Evolutionary conservation across 768 basidiomycete species (phyloP), one percentile per base, ranked within the genome.

Genomic region (Termitomyces heimii): DNA sequence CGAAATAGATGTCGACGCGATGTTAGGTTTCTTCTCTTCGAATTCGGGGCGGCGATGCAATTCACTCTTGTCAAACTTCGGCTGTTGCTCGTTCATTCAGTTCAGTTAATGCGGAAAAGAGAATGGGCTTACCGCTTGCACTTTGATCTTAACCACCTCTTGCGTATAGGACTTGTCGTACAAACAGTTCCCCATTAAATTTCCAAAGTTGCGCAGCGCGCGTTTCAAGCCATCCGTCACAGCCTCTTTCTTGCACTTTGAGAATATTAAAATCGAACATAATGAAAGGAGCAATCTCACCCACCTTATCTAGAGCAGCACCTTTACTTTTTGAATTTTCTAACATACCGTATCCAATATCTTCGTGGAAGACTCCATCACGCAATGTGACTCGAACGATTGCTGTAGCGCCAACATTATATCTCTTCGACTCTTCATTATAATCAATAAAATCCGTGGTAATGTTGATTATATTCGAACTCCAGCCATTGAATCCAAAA

Each of bases 401-500:
- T 13, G 94, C 94, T 0, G 91, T 88, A 13, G 92, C 85, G 0
- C 92, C 91, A 42, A 91, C 81, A 51, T 73, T 84, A 69, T 76
- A 92, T 60, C 85, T 71, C 56, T 72, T 75, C 2, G 84, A 79
- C 55, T 91, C 85, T 56, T 89, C 83, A 62, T 77, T 83, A 63
- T 73, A 82, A 67, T 98, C 96, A 56, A 88, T 70, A 68, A 89
- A 91, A 65, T 92, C 90, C 3, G 85, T 89, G 8, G 83, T 82
- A 34, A 97, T 71, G 54, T 67, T 89, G 59, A 90, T 81, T 47
- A 96, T 77, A 48, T 71, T 88, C 1, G 92, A 89, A 59, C 88
- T 90, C 95, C 94, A 95, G 26, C 95, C 97, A 61, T 98, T 93
- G 77, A 94, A 98, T 1, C 96, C 96, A 72, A 99, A 98, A 43